Conservation (phyloP, 352 stramenopile species). For the Nannochloropsis limnetica region DNA sequence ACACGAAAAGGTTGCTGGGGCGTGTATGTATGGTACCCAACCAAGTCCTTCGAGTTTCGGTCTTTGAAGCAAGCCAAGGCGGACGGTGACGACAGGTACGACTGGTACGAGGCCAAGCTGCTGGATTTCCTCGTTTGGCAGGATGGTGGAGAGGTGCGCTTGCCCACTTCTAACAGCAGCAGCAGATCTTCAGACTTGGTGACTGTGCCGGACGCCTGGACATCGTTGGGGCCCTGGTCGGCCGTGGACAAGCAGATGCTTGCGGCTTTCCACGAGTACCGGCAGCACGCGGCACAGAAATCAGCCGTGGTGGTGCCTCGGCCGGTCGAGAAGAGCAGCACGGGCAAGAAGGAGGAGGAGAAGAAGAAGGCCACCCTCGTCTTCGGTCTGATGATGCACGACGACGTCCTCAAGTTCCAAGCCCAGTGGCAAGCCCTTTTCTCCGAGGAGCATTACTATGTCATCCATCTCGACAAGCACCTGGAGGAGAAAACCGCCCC, state of each 20-base stretch:
- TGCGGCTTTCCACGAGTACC: not conserved
- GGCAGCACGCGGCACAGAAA: not conserved
- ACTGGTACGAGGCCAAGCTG: not conserved
- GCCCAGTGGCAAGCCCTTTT: not conserved
- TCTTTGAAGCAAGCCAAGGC: not conserved
- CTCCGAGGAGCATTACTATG: not conserved
- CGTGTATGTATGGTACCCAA: not conserved
- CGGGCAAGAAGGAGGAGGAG: not conserved
- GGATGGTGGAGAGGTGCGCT: not conserved
- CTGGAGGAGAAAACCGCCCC: not conserved
- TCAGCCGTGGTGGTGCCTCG: not conserved
- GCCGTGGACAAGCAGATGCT: not conserved
- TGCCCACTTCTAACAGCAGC: not conserved
- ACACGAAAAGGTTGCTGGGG: not conserved
- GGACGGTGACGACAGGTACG: not conserved
- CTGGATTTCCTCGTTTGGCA: not conserved
- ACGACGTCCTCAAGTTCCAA: not conserved
- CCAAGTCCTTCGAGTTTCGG: not conserved
- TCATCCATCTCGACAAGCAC: not conserved
- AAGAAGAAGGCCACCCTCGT: not conserved
- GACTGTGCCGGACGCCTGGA: not conserved
- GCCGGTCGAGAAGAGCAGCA: not conserved
- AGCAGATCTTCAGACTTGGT: not conserved
- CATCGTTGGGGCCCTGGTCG: not conserved
- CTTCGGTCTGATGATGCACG: not conserved